These are phyloP conservation scores for Tolypocladium paradoxum DNA, from an alignment of 2,329 filamentous ascomycete genomes.

Conservation along the genomic window DNA sequence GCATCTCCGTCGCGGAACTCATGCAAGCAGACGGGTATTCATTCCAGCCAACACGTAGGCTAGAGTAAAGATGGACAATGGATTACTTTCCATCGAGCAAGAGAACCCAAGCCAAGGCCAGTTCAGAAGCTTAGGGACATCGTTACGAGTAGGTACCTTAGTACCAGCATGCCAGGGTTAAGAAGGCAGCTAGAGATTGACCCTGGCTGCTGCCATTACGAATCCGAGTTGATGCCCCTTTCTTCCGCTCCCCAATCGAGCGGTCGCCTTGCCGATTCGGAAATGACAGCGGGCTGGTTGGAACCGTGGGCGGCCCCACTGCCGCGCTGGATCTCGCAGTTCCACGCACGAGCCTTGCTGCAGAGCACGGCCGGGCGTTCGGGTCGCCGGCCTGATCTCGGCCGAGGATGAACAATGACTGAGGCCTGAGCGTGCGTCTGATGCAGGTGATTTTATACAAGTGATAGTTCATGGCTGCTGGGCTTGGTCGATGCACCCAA, in stretches of 20 bases:
- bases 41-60: too few relatives aligned
- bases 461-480: not conserved
- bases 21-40: too few relatives aligned
- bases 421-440: not conserved
- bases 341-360: not conserved
- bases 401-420: not conserved
- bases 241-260: not conserved
- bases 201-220: too few relatives aligned
- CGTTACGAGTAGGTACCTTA: too few relatives aligned
- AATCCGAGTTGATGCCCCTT: too few relatives aligned
- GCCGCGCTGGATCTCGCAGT: not conserved
- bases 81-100: too few relatives aligned
- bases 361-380: not conserved
- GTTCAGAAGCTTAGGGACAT: too few relatives aligned
- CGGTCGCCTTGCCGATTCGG: not conserved
- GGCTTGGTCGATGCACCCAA: not conserved
- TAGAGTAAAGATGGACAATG: too few relatives aligned
- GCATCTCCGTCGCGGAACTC: too few relatives aligned
- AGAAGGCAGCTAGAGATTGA: too few relatives aligned
- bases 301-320: not conserved
- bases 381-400: not conserved
- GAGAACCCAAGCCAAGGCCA: too few relatives aligned
- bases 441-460: not conserved
- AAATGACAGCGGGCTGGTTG: not conserved
- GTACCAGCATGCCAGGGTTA: too few relatives aligned